Evolutionary conservation across 805 yeast species (phyloP), one percentile per base, ranked within the genome.

Genomic region (Jamesozyma lodderae): DNA sequence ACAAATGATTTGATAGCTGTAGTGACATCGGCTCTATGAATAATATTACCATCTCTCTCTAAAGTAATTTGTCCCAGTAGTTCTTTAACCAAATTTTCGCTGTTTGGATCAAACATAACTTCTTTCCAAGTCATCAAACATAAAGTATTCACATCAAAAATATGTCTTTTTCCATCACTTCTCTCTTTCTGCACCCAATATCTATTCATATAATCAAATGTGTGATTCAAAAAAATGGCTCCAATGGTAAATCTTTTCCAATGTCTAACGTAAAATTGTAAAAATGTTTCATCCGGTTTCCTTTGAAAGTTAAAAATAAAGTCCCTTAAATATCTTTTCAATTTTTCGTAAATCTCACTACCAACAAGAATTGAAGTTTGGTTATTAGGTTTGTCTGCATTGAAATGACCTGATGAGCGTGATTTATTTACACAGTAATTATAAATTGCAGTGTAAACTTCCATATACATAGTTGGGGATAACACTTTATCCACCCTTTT

Each of bases 151-250:
- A 94, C 94, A 60, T 92, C 98, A 60, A 78, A 86, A 33, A 92
- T 79, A 53, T 85, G 87, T 46, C 87, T 73, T 52, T 85, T 76
- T 14, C 96, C 96, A 57, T 90, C 96, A 31, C 86, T 81, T 54
- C 97, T 73, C 62, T 90, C 97, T 55, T 94, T 88, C 50, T 82
- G 83, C 31, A 94, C 96, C 98, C 98, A 92, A 63, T 90, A 92
- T 44, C 97, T 74, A 62, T 92, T 92, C 74, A 92, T 78, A 62
- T 92, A 92, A 59, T 90, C 96, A 53, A 92, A 84, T 5, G 94
- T 88, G 57, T 94, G 92, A 59, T 86, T 87, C 58, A 92, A 64
- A 60, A 85, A 83, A 13, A 87, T 82, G 1, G 97, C 94, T 20
- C 97, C 97, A 37, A 85, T 77, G 17, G 94, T 77, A 58, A 73